Evolutionary conservation across 495 filamentous ascomycete genomes (phyloP), one percentile per base, ranked within the genome.

Genomic region (Penicillium malachiteum): DNA sequence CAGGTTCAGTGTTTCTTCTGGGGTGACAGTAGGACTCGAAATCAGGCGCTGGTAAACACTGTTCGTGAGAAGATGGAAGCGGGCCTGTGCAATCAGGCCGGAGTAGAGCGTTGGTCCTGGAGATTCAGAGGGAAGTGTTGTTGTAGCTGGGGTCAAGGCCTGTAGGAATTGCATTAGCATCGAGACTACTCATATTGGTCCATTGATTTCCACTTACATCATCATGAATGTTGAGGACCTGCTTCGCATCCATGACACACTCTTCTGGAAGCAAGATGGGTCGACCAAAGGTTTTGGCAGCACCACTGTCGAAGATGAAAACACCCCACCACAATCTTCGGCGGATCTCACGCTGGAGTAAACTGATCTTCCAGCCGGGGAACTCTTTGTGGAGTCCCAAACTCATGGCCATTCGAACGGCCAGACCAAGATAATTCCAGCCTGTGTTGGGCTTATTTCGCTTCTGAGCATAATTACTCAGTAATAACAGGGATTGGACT

Each of bases 371-470:
- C 80, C 80, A 81, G 7, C 71, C 71, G 17, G 70, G 78, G 49
- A 82, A 81, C 57, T 81, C 80, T 52, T 82, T 82, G 52, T 82
- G 79, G 17, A 82, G 67, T 8, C 80, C 80, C 32, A 82, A 56
- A 54, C 79, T 77, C 74, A 81, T 78, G 13, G 80, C 77, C 71
- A 81, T 80, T 21, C 80, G 62, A 16, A 77, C 70, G 16, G 80
- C 78, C 16, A 81, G 43, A 2, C 80, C 80, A 6, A 78, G 62
- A 54, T 78, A 82, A 41, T 81, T 84, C 68, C 78, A 84, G 9
- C 79, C 78, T 0, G 79, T 80, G 52, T 84, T 83, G 11, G 78
- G 81, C 52, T 81, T 79, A 57, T 81, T 76, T 30, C 79, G 66
- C 58, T 83, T 84, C 61, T 84, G 80, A 3, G 75, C 71, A 61